A percentile compares a stretch with the other conserved stretches of the same genome.
Evolutionary conservation across 1,284 basidiomycete genomes (phyloP).

Genomic region (Tremellales sp.): DNA sequence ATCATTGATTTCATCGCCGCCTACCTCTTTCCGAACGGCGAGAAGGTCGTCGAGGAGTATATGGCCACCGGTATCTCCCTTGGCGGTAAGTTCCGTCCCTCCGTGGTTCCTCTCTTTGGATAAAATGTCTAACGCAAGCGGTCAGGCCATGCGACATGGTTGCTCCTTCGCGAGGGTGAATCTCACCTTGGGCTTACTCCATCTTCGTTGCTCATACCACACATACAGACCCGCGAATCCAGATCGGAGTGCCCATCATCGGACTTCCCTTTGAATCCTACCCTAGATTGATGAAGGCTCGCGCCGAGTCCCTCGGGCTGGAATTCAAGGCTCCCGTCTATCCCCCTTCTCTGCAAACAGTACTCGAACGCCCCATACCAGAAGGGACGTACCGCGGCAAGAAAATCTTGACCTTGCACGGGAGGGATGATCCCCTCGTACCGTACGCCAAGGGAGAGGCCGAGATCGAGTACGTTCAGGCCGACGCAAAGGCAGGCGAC

Average conservation of each 20-base stretch:
- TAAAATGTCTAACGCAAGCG: too few species aligned
- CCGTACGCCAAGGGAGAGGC: conserved; percentile 26
- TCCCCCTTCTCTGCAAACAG: conserved; percentile 55
- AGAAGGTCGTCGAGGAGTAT: conserved; percentile 64
- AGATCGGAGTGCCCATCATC: conserved; percentile 65
- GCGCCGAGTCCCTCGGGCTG: conserved; percentile 54
- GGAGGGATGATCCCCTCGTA: conserved; percentile 45
- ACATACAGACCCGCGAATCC: conserved; percentile 61
- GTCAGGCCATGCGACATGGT: conserved; percentile 53
- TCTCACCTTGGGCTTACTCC: background rate
- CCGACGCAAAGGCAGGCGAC: conserved; percentile 11
- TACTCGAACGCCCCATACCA: conserved; percentile 55
- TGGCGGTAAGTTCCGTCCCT: conserved; percentile 44
- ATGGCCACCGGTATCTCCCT: conserved; percentile 55
- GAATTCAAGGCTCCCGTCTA: conserved; percentile 57
- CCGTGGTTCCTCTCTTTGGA: background rate
- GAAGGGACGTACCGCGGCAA: conserved; percentile 59
- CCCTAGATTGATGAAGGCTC: conserved; percentile 55
- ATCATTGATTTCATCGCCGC: conserved; percentile 74
- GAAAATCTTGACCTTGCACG: conserved; percentile 65
- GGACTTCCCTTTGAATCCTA: conserved; percentile 72
- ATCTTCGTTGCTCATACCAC: conserved; percentile 1
- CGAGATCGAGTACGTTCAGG: conserved; percentile 25
- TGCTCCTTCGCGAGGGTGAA: conserved; percentile 48
- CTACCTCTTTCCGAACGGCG: conserved; percentile 69